Evolutionary conservation across 2,329 filamentous ascomycete genomes (phyloP).

Genomic region (Cladobotryum mycophilum): DNA sequence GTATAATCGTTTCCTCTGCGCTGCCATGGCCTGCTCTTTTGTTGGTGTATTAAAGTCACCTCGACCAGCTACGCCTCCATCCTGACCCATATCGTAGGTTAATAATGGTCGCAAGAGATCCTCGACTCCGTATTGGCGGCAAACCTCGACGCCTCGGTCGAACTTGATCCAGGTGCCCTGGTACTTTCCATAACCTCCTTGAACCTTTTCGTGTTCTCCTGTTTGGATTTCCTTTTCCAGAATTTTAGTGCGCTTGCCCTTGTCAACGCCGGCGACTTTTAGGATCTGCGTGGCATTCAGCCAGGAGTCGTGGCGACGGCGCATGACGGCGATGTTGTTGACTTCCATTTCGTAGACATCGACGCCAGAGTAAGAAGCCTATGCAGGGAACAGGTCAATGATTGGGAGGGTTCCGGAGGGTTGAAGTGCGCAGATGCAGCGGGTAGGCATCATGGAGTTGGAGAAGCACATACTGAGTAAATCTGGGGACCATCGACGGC

Average conservation of each 20-base stretch:
- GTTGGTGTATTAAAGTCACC: slow-evolving; percentile 88
- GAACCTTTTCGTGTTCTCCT: slow-evolving; percentile 96
- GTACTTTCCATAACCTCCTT: slow-evolving; percentile 97
- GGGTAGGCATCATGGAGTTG: too few species aligned
- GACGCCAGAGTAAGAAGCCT: slow-evolving; percentile 90
- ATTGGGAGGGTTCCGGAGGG: background rate
- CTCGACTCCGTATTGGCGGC: slow-evolving; percentile 71
- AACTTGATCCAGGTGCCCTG: slow-evolving; percentile 99
- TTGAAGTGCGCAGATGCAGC: slow-evolving; percentile 12
- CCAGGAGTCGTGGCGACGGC: slow-evolving; percentile 89
- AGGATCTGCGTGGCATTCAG: slow-evolving; percentile 97
- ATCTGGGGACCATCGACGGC: slow-evolving; percentile 47
- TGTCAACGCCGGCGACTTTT: slow-evolving; percentile 94
- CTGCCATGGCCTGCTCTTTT: slow-evolving; percentile 98
- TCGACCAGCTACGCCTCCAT: slow-evolving; percentile 64
- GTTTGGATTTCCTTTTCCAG: slow-evolving; percentile 96
- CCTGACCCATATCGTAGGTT: slow-evolving; percentile 73
- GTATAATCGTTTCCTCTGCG: slow-evolving; percentile 87
- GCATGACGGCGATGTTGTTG: slow-evolving; percentile 89
- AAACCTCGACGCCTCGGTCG: slow-evolving; percentile 85
- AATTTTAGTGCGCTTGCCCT: slow-evolving; percentile 95
- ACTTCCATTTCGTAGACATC: slow-evolving; percentile 99
- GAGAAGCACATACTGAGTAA: slow-evolving; percentile 47
- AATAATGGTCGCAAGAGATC: slow-evolving; percentile 68
- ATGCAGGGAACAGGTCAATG: slow-evolving; percentile 2